Evolutionary conservation across 306 rosid genomes (phyloP).

Genomic region (Sicyos baderoa): DNA sequence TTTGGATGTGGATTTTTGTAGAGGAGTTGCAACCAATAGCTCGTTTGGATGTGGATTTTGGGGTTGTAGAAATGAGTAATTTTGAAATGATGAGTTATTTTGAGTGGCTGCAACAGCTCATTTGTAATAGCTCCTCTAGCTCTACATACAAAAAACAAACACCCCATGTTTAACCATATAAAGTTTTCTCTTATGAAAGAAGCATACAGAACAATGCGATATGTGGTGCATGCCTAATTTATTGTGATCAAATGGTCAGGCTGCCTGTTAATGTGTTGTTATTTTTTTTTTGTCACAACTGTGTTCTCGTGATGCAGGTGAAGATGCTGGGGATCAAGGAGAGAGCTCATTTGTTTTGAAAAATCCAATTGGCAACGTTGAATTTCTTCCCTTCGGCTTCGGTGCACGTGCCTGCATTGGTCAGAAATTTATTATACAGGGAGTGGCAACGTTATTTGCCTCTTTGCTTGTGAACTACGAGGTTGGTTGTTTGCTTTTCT

Average conservation of each 20-base stretch:
- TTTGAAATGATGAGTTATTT: too few relatives aligned
- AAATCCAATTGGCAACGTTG: constrained; percentile 51
- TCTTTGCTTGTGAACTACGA: constrained; percentile 47
- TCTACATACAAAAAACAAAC: too few relatives aligned
- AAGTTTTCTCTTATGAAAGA: too few relatives aligned
- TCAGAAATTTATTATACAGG: constrained; percentile 55
- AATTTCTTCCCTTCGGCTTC: constrained; percentile 75
- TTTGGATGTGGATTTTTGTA: too few relatives aligned
- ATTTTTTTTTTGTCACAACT: neutral
- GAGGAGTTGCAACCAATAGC: too few relatives aligned
- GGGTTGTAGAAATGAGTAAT: too few relatives aligned
- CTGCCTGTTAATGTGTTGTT: neutral
- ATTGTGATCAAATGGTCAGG: neutral
- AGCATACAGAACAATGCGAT: neutral
- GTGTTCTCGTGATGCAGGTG: constrained; percentile 30
- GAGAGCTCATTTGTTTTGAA: constrained; percentile 37
- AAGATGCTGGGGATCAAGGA: constrained; percentile 24
- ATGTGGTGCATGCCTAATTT: neutral
- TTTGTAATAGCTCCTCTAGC: too few relatives aligned
- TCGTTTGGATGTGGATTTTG: too few relatives aligned
- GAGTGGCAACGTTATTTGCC: constrained; percentile 48
- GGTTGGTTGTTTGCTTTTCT: constrained; percentile 36
- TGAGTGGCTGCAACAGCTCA: too few relatives aligned
- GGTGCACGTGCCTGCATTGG: constrained; percentile 68
- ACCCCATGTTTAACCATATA: too few relatives aligned